Base-by-base conservation (phyloP, 148 eudicot species). In the Tetragonia tetragonoides region DNA sequence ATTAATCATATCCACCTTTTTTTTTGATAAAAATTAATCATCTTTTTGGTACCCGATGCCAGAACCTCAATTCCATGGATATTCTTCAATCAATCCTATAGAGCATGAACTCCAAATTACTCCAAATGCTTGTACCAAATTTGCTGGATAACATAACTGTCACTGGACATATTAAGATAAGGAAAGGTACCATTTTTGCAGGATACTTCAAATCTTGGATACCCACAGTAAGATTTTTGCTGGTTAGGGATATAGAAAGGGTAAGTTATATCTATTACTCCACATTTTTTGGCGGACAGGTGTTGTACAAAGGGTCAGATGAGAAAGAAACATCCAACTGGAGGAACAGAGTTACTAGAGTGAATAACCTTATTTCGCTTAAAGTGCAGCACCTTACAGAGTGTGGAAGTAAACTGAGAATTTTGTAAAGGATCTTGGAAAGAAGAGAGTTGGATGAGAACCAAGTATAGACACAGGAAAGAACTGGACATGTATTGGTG, bases 141-240 rank as follows among this genome's bases (percentile, higher is more conserved):
- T 46, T 24, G 39, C 4, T 51, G 4, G 60, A 70, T 47, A 8
- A 49, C 60, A 34, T 47, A 70, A 21, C 18, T 23, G 9, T 47
- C 12, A 53, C 56, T 60, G 3, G 60, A 70, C 11, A 70, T 70
- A 28, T 70, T 51, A 51, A 70, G 17, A 24, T 6, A 1, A 10
- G 60, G 74, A 14, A 44, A 8, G 9, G 8, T 51, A 28, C 10
- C 10, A 12, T 70, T 70, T 6, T 24, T 15, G 21, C 74, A 70
- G 57, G 74, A 70, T 7, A 70, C 74, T 14, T 70, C 60, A 70
- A 47, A 70, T 28, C 74, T 40, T 10, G 74, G 74, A 34, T 70
- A 70, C 40, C 74, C 74, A 51, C 74, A 70, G 24, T 49, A 34
- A 15, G 28, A 0, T 0, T 49, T 4, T 70, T 70, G 74, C 74